Percentiles rank a stretch among this genome's conserved stretches.
phyloP scores from a whole-genome alignment of 1,284 basidiomycete species.

The Abortiporus biennis region DNA sequence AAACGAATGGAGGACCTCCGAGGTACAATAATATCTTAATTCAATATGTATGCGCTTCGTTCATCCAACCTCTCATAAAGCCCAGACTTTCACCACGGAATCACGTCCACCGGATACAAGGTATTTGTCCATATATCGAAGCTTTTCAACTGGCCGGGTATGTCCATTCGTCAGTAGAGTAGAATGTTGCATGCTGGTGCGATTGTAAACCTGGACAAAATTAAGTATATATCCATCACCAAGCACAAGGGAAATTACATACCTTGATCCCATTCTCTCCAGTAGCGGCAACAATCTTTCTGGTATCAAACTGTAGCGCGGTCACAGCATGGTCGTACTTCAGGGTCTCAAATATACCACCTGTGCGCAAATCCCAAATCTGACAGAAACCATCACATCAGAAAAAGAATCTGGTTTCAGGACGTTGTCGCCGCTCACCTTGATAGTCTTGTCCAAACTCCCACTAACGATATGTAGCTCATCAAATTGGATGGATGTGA shows the following conservation, averaged over 20 bases:
- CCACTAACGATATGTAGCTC: conserved; percentile 91
- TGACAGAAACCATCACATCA: conserved; percentile 23
- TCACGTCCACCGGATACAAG: conserved; percentile 89
- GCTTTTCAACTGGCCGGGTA: conserved; percentile 80
- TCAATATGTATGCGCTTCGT: too few relatives aligned
- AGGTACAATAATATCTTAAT: too few relatives aligned
- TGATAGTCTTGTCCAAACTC: conserved; percentile 89
- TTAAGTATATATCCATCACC: not conserved
- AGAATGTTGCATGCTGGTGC: conserved; percentile 88
- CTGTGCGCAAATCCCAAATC: conserved; percentile 97
- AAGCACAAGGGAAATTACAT: conserved; percentile 13
- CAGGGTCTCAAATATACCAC: conserved; percentile 84
- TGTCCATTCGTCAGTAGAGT: conserved; percentile 88
- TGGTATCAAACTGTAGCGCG: conserved; percentile 89
- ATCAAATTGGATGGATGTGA: conserved; percentile 96
- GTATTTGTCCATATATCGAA: conserved; percentile 97
- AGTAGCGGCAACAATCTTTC: conserved; percentile 91
- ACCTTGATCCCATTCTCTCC: conserved; percentile 94
- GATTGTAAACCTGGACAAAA: conserved; percentile 78
- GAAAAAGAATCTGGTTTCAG: not conserved
- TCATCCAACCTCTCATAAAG: conserved; percentile 56
- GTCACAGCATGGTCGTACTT: conserved; percentile 91
- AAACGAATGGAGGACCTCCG: too few relatives aligned
- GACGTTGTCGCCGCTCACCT: conserved; percentile 42
- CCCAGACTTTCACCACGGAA: conserved; percentile 91